A percentile compares a stretch with the other conserved stretches of the same genome.
phyloP scores from a whole-genome alignment of 2,329 filamentous ascomycete species.

The Cladosporium colombiae region DNA sequence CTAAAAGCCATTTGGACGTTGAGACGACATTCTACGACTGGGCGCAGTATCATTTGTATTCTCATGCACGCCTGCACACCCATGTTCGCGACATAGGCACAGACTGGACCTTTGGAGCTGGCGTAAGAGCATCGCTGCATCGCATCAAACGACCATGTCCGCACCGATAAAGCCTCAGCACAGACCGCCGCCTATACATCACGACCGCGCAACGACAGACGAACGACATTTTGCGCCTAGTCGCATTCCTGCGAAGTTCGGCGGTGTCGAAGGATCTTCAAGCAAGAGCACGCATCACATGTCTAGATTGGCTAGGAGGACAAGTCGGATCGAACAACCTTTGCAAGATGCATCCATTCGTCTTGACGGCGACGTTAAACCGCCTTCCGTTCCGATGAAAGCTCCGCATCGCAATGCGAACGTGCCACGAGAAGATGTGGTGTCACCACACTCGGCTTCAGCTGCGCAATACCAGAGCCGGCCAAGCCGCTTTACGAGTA shows the following conservation, averaged over 20 bases:
- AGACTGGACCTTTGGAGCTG: not conserved
- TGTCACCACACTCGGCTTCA: constrained; percentile 22
- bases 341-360: constrained; percentile 20
- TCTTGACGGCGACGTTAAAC: constrained; percentile 23
- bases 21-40: constrained; percentile 1
- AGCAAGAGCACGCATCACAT: constrained; percentile 30
- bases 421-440: constrained; percentile 14
- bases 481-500: not conserved
- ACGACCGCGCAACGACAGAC: constrained; percentile 10
- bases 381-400: constrained; percentile 24
- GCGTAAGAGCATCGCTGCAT: not conserved
- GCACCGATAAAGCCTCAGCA: constrained; percentile 22
- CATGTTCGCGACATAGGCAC: not conserved
- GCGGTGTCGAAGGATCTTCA: constrained; percentile 18
- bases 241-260: constrained; percentile 29
- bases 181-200: constrained; percentile 15
- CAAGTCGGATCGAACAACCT: constrained; percentile 26
- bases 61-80: not conserved
- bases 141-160: constrained; percentile 24
- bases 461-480: constrained; percentile 9
- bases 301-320: constrained; percentile 30
- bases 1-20: constrained; percentile 5
- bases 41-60: not conserved
- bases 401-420: constrained; percentile 11
- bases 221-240: constrained; percentile 20